These are phyloP conservation scores for Amoebophrya sp. DNA, from an alignment of 169 alveolate species.

Conservation along the genomic window DNA sequence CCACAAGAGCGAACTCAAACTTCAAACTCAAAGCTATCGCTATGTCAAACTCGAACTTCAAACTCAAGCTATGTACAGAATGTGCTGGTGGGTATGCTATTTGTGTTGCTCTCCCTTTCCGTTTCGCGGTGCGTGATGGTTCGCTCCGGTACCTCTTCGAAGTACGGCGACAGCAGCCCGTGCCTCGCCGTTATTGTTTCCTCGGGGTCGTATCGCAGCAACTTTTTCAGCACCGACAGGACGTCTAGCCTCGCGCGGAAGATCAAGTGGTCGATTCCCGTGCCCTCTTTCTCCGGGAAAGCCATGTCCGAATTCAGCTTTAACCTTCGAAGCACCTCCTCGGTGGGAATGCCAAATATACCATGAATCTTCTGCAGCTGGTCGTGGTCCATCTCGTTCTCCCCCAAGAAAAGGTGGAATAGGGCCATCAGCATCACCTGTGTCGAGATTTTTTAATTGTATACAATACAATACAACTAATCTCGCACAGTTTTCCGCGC, in stretches of 20 bases:
- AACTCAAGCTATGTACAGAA: no score
- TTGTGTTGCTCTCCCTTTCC: not conserved
- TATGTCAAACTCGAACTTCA: no score
- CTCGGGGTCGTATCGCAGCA: slow-evolving; percentile 22
- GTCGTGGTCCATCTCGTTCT: slow-evolving; percentile 73
- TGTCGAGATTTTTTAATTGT: not conserved
- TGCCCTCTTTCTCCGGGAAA: not conserved
- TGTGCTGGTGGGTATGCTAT: not conserved
- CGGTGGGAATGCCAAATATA: not conserved
- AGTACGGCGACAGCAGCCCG: not conserved
- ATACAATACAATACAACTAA: no score
- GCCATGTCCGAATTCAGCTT: not conserved
- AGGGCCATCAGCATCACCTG: slow-evolving; percentile 57
- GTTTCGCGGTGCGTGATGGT: not conserved
- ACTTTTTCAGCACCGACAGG: not conserved
- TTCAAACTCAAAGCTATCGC: no score
- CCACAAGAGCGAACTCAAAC: no score
- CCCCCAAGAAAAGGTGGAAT: slow-evolving; percentile 80
- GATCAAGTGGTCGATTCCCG: slow-evolving; percentile 5
- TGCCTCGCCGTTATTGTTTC: not conserved
- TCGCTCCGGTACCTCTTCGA: slow-evolving; percentile 9
- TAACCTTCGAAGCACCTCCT: not conserved
- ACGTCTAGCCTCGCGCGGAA: not conserved
- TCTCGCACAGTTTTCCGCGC: no score
- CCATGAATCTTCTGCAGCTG: slow-evolving; percentile 66